phyloP scores from a whole-genome alignment of 768 basidiomycete genomes.

The Xanthoconium purpureum region DNA sequence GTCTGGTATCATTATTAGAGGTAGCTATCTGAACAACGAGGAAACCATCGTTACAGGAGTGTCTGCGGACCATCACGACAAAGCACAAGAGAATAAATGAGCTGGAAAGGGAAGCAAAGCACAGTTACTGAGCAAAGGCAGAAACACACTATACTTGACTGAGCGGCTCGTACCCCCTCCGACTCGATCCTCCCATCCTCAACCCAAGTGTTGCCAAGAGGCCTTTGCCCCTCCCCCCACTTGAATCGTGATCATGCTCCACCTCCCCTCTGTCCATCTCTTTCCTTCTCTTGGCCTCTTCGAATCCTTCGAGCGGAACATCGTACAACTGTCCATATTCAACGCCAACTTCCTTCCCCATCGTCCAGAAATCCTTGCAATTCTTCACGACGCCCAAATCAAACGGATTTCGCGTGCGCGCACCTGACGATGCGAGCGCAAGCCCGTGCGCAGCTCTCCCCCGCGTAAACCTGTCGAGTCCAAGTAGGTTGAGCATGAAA shows the following conservation, averaged over 20 bases:
- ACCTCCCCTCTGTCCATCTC: slow-evolving; percentile 44
- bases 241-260: slow-evolving; percentile 47
- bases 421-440: slow-evolving; percentile 49
- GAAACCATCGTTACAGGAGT: background rate
- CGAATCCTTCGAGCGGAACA: slow-evolving; percentile 82
- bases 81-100: background rate
- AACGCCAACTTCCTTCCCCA: slow-evolving; percentile 80
- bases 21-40: background rate
- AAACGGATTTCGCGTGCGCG: slow-evolving; percentile 86
- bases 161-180: slow-evolving; percentile 36
- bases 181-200: slow-evolving; percentile 36
- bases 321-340: slow-evolving; percentile 90
- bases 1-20: background rate
- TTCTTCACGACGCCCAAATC: slow-evolving; percentile 76
- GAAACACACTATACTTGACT: slow-evolving; percentile 22
- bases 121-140: too few relatives aligned
- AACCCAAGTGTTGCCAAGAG: slow-evolving; percentile 34
- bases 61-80: background rate
- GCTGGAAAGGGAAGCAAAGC: background rate
- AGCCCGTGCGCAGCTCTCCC: slow-evolving; percentile 88
- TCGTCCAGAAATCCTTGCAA: slow-evolving; percentile 93
- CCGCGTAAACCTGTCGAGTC: slow-evolving; percentile 91
- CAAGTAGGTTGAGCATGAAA: slow-evolving; percentile 88
- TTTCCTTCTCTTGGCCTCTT: slow-evolving; percentile 62
- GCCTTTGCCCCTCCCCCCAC: slow-evolving; percentile 38